A percentile compares a stretch with the other conserved stretches of the same genome.
Evolutionary conservation across 2,329 filamentous ascomycete species (phyloP).

Genomic region (Fusarium denticulatum): DNA sequence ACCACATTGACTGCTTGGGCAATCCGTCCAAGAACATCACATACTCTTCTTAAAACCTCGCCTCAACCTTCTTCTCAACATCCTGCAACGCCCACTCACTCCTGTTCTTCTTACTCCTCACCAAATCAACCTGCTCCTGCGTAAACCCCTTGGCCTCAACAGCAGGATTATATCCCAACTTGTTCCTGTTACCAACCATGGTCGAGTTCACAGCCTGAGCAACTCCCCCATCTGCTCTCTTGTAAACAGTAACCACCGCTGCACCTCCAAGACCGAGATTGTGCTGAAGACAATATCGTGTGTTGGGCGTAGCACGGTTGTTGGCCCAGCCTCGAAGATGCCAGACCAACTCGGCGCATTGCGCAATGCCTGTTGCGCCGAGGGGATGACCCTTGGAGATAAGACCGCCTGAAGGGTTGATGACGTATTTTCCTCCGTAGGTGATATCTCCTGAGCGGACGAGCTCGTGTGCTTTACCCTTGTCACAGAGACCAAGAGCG

Average conservation of each 20-base stretch:
- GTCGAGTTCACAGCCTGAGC: conserved; percentile 69
- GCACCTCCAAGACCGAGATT: conserved; percentile 93
- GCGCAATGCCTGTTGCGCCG: conserved; percentile 92
- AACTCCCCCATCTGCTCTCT: conserved; percentile 78
- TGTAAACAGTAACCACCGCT: conserved; percentile 89
- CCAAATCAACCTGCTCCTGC: conserved; percentile 73
- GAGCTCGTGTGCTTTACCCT: conserved; percentile 90
- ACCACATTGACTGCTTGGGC: neutral
- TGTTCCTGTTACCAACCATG: conserved; percentile 71
- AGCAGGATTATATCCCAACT: conserved; percentile 90
- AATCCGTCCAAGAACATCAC: neutral
- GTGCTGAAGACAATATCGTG: conserved; percentile 83
- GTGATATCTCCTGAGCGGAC: conserved; percentile 90
- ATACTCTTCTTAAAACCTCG: conserved; percentile 44
- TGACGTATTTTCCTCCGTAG: conserved; percentile 82
- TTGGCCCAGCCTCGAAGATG: conserved; percentile 96
- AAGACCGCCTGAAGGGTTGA: conserved; percentile 93
- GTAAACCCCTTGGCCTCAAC: conserved; percentile 91
- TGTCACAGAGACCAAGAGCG: conserved; percentile 79
- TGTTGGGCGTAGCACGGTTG: conserved; percentile 77
- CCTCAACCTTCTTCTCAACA: conserved; percentile 53
- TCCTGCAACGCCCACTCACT: conserved; percentile 84
- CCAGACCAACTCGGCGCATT: conserved; percentile 96
- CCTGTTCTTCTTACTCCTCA: conserved; percentile 72
- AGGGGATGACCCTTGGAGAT: conserved; percentile 97